Evolutionary conservation across 192 early-diverging fungal genomes (phyloP).

Genomic region (Funneliformis geosporum): DNA sequence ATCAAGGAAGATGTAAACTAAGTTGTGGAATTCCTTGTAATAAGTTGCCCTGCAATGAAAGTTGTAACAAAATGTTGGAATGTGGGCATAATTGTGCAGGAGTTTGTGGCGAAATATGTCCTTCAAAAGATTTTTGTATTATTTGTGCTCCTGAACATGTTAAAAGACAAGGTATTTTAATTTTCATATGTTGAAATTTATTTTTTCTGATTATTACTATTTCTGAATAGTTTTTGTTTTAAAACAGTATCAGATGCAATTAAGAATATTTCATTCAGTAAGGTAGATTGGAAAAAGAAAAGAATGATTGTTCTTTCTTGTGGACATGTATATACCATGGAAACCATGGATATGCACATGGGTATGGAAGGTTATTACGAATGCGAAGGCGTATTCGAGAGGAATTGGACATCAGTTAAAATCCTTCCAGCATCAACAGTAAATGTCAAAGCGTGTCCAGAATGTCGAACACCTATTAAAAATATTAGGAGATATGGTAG

Average conservation of each 20-base stretch:
- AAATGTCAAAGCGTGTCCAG: neutral
- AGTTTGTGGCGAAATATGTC: constrained; percentile 52
- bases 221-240: too few relatives aligned
- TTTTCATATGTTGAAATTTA: too few relatives aligned
- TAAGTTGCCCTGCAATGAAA: constrained; percentile 55
- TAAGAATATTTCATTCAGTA: too few relatives aligned
- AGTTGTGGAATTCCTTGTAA: constrained; percentile 59
- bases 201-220: too few relatives aligned
- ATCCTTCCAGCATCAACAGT: neutral
- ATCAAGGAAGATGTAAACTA: constrained; percentile 49
- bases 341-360: constrained; percentile 53
- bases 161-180: constrained; percentile 12
- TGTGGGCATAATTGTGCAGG: constrained; percentile 57
- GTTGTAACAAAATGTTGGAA: constrained; percentile 44
- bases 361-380: constrained; percentile 46
- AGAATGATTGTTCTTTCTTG: constrained; percentile 52
- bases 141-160: constrained; percentile 37
- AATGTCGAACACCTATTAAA: constrained; percentile 8
- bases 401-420: neutral
- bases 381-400: neutral
- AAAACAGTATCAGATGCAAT: too few relatives aligned
- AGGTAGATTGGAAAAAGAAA: constrained; percentile 44
- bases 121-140: constrained; percentile 32
- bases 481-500: constrained; percentile 22
- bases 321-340: constrained; percentile 53